A percentile compares a stretch with the other conserved stretches of the same genome.
phyloP scores from a whole-genome alignment of 2,329 filamentous ascomycete species.

The Cladosporium sp. region DNA sequence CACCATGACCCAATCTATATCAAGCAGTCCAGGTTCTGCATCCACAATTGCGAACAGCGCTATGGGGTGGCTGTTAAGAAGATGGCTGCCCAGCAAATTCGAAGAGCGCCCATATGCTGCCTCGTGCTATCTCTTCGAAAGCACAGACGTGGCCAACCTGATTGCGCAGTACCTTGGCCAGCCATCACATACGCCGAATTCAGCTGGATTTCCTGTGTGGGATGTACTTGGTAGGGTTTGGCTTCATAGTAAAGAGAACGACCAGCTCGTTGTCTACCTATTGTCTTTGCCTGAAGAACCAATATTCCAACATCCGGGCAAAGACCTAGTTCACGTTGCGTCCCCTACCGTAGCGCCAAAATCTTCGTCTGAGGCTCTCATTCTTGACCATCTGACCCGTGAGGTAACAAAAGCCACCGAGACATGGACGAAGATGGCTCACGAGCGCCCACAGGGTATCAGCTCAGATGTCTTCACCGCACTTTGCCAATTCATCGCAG shows the following conservation, averaged over 20 bases:
- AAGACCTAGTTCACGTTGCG: neutral
- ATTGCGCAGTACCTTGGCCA: constrained; percentile 65
- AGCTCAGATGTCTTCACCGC: constrained; percentile 10
- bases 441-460: constrained; percentile 11
- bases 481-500: constrained; percentile 13
- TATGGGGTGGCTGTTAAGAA: constrained; percentile 74
- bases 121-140: constrained; percentile 58
- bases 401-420: constrained; percentile 19
- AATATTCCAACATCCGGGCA: neutral
- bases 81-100: constrained; percentile 66
- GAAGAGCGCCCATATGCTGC: constrained; percentile 63
- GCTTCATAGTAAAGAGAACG: constrained; percentile 37
- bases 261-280: constrained; percentile 45
- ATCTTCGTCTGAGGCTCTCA: constrained; percentile 17
- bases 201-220: constrained; percentile 31
- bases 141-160: constrained; percentile 62
- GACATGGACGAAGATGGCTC: constrained; percentile 14
- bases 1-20: constrained; percentile 61
- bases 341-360: neutral
- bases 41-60: constrained; percentile 65
- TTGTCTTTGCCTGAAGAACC: constrained; percentile 33
- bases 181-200: constrained; percentile 21
- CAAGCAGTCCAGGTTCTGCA: constrained; percentile 63
- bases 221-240: constrained; percentile 42
- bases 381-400: constrained; percentile 20